These are phyloP conservation scores for Penicillium nucicola DNA, from an alignment of 495 filamentous ascomycete species.

Conservation along the genomic window DNA sequence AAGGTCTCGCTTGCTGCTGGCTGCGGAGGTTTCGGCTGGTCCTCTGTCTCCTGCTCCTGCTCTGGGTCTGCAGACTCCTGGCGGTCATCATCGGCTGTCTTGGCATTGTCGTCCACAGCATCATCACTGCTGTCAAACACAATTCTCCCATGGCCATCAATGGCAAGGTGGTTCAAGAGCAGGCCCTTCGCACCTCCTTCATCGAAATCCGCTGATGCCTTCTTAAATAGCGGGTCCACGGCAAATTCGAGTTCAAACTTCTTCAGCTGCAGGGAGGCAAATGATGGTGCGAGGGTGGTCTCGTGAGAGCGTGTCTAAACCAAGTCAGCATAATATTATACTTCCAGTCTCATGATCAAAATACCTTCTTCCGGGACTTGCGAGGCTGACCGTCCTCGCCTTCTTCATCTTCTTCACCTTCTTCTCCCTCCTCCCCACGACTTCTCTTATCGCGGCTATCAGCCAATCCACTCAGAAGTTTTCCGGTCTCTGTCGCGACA, in stretches of 20 bases:
- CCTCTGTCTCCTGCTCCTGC: slow-evolving; percentile 29
- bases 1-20: slow-evolving; percentile 43
- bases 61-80: slow-evolving; percentile 33
- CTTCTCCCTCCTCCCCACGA: slow-evolving; percentile 59
- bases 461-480: slow-evolving; percentile 89
- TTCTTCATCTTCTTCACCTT: slow-evolving; percentile 72
- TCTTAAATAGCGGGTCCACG: slow-evolving; percentile 97
- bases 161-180: slow-evolving; percentile 89
- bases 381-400: slow-evolving; percentile 76
- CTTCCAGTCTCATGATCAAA: neutral
- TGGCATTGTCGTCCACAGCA: slow-evolving; percentile 57
- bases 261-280: slow-evolving; percentile 85
- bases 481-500: slow-evolving; percentile 95
- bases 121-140: slow-evolving; percentile 99
- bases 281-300: slow-evolving; percentile 84
- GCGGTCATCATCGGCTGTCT: slow-evolving; percentile 47
- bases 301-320: slow-evolving; percentile 77
- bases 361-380: slow-evolving; percentile 71
- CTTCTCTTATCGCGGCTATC: slow-evolving; percentile 82
- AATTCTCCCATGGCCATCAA: slow-evolving; percentile 86
- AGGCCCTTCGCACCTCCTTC: slow-evolving; percentile 97
- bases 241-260: slow-evolving; percentile 97
- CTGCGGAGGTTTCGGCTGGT: slow-evolving; percentile 19
- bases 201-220: slow-evolving; percentile 96
- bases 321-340: neutral